Evolutionary conservation across 2,329 filamentous ascomycete genomes (phyloP).

Genomic region (Akanthomyces muscarius): DNA sequence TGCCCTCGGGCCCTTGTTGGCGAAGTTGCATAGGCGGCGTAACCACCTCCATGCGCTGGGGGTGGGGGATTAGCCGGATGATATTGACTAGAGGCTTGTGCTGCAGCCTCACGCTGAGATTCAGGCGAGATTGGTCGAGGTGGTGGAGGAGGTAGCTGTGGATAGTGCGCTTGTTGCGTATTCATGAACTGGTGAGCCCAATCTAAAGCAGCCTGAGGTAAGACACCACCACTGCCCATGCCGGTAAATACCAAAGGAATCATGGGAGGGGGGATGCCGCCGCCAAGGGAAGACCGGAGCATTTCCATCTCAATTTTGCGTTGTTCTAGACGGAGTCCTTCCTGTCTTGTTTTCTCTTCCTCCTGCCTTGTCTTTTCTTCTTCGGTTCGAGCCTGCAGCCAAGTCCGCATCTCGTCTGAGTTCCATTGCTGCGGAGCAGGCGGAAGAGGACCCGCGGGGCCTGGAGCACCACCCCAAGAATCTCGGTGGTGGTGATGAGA

Average conservation of each 20-base stretch:
- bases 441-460: constrained; percentile 50
- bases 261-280: constrained; percentile 69
- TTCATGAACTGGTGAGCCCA: constrained; percentile 65
- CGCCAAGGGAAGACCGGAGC: constrained; percentile 62
- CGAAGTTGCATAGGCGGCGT: constrained; percentile 45
- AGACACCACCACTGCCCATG: constrained; percentile 56
- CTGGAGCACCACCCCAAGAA: constrained; percentile 28
- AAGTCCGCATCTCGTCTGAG: constrained; percentile 67
- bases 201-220: constrained; percentile 60
- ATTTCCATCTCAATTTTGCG: constrained; percentile 70
- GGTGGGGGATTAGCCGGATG: constrained; percentile 36
- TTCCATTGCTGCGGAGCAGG: constrained; percentile 62
- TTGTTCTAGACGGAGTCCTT: constrained; percentile 66
- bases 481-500: constrained; percentile 33
- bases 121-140: constrained; percentile 51
- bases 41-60: constrained; percentile 35
- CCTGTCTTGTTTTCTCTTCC: constrained; percentile 65
- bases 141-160: constrained; percentile 43
- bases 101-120: constrained; percentile 49
- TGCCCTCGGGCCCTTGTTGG: constrained; percentile 48
- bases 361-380: constrained; percentile 71
- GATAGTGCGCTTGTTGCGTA: constrained; percentile 43
- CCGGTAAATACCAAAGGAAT: constrained; percentile 72
- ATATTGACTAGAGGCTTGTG: constrained; percentile 33
- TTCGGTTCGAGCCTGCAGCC: constrained; percentile 67